These are phyloP conservation scores for Zymoseptoria pseudotritici DNA, from an alignment of 2,329 filamentous ascomycete genomes.

Conservation along the genomic window DNA sequence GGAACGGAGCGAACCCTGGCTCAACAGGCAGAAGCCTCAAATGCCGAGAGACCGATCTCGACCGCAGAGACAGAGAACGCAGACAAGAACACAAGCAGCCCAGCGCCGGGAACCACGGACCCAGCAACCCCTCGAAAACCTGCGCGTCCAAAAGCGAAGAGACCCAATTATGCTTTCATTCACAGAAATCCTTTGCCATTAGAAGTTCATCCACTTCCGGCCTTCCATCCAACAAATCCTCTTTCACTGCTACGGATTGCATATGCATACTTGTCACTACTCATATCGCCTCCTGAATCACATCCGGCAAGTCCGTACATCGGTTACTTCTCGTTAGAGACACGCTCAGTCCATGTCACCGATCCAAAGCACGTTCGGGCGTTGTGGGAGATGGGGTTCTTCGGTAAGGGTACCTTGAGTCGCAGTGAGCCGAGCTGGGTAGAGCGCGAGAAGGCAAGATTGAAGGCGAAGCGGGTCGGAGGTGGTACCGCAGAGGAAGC, in stretches of 20 bases:
- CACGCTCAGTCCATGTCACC: conserved; percentile 75
- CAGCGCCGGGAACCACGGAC: neutral
- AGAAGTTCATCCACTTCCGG: conserved; percentile 73
- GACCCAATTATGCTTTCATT: conserved; percentile 62
- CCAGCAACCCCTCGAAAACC: conserved; percentile 13
- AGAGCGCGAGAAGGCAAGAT: conserved; percentile 67
- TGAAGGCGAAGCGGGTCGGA: conserved; percentile 34
- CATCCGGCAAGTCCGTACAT: conserved; percentile 59
- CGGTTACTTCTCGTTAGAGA: conserved; percentile 74
- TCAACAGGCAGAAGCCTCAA: neutral
- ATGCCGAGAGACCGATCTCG: neutral
- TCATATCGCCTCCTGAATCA: conserved; percentile 56
- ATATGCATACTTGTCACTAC: conserved; percentile 68
- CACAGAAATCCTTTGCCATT: conserved; percentile 77
- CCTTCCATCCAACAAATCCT: conserved; percentile 86
- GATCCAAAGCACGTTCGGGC: conserved; percentile 68
- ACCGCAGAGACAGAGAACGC: neutral
- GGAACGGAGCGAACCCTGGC: neutral
- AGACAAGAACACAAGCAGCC: neutral
- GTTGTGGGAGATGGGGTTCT: conserved; percentile 95
- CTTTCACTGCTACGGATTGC: conserved; percentile 76
- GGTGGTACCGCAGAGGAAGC: conserved; percentile 67
- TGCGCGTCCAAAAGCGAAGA: conserved; percentile 17
- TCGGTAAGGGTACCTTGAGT: conserved; percentile 87
- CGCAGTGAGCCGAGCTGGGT: conserved; percentile 94